Base-by-base conservation (phyloP, 768 basidiomycete species). In the Macrolepiota dolichaula region DNA sequence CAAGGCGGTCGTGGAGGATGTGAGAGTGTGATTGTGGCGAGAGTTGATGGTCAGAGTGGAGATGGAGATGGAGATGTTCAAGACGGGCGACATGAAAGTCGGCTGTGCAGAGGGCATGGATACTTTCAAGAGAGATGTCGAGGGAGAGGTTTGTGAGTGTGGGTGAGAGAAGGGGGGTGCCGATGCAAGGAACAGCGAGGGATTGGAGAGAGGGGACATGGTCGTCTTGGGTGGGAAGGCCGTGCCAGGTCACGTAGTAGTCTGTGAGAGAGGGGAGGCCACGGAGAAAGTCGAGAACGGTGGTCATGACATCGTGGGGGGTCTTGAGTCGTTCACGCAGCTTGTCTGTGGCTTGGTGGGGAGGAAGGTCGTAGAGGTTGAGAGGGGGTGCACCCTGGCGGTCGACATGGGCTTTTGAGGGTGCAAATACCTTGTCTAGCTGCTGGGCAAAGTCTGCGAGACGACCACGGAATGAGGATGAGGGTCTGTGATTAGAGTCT, bases 181-280 rank as follows among this genome's bases (percentile, higher is more conserved):
- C 27, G 32, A 56, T 25, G 47, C 51, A 47, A 27, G 62, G 42
- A 46, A 49, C 24, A 13, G 62, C 38, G 46, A 40, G 51, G 38
- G 25, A 57, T 51, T 49, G 44, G 50, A 58, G 62, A n/a, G 68
- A 62, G 53, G 47, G 24, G 38, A 53, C 38, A n/a, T 57, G 27
- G 57, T 57, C 13, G 13, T 55, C 54, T 27, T 22, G 10, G 4
- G 50, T 44, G 38, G 76, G 76, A 19, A 79, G 72, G 17, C 79
- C 79, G 36, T 71, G 75, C 81, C 81, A 83, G 40, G 77, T 77
- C 61, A 83, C 77, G 61, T 81, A 78, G 66, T 81, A 81, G 64
- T 81, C 78, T 13, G 75, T 77, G 11, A 83, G 70, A 56, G 80
- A 77, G 19, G 78, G 78, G 7, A 83, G 72, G 1, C 74, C 72